Evolutionary conservation across 2,329 filamentous ascomycete species (phyloP).

Genomic region (Aspergillus novoparasiticus): DNA sequence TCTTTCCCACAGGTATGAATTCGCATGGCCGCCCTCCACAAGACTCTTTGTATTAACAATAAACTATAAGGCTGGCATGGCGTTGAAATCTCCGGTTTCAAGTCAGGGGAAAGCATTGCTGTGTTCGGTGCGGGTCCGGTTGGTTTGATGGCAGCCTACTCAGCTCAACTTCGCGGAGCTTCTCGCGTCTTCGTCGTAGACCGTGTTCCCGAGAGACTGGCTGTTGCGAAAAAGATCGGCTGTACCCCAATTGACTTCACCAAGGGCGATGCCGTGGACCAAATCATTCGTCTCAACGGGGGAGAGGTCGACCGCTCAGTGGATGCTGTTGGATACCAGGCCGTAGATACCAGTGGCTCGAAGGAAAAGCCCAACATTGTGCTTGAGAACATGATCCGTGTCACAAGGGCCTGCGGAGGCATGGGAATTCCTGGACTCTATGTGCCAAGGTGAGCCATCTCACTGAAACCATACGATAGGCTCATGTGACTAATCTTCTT

Average conservation of each 20-base stretch:
- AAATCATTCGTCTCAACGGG: conserved; percentile 61
- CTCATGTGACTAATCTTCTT: background rate
- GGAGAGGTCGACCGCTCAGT: conserved; percentile 66
- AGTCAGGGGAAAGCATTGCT: conserved; percentile 63
- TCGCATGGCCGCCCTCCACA: background rate
- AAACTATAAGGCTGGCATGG: conserved; percentile 30
- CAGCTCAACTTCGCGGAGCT: conserved; percentile 62
- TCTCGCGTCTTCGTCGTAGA: conserved; percentile 66
- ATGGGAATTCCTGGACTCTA: conserved; percentile 63
- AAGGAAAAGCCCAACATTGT: conserved; percentile 57
- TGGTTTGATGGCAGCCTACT: conserved; percentile 68
- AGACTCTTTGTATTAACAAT: background rate
- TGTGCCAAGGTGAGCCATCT: conserved; percentile 39
- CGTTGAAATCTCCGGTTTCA: conserved; percentile 55
- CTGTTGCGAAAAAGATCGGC: conserved; percentile 63
- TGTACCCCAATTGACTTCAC: conserved; percentile 64
- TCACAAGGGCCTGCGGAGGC: conserved; percentile 63
- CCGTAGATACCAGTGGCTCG: conserved; percentile 57
- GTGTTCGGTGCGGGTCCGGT: conserved; percentile 68
- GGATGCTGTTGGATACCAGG: conserved; percentile 69
- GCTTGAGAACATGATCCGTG: conserved; percentile 62
- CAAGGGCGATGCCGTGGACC: conserved; percentile 57
- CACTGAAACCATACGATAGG: background rate
- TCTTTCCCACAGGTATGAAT: conserved; percentile 24
- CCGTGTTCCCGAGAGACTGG: conserved; percentile 61